Evolutionary conservation across 2,329 filamentous ascomycete species (phyloP).

Genomic region (Ascochyta rabiei): DNA sequence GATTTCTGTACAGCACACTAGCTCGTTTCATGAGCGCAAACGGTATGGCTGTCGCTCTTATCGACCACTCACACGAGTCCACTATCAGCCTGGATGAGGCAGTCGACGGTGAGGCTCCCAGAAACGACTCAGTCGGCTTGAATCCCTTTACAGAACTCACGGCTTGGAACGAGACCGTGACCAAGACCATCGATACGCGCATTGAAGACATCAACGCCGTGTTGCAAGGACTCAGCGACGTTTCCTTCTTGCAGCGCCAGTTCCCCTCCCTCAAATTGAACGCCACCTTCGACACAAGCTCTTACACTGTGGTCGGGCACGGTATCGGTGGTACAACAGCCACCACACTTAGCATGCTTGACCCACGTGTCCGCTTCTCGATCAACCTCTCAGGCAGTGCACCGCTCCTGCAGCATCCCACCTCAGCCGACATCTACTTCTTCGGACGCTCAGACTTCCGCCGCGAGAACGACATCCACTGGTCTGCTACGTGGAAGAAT

Average conservation of each 20-base stretch:
- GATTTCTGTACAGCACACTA: slow-evolving; percentile 53
- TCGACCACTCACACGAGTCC: slow-evolving; percentile 59
- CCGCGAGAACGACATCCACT: slow-evolving; percentile 94
- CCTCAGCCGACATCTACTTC: slow-evolving; percentile 27
- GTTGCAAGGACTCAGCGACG: slow-evolving; percentile 17
- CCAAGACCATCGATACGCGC: slow-evolving; percentile 21
- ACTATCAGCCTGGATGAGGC: slow-evolving; percentile 54
- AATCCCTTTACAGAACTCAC: slow-evolving; percentile 22
- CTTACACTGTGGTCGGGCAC: slow-evolving; percentile 31
- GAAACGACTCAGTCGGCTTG: slow-evolving; percentile 24
- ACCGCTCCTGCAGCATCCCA: slow-evolving; percentile 13
- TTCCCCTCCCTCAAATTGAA: slow-evolving; percentile 24
- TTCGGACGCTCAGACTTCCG: slow-evolving; percentile 72
- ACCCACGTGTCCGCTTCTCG: slow-evolving; percentile 19
- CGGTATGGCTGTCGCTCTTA: slow-evolving; percentile 54
- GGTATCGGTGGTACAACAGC: slow-evolving; percentile 38
- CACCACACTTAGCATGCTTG: slow-evolving; percentile 18
- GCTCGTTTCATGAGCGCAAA: slow-evolving; percentile 55
- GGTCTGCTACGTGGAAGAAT: slow-evolving; percentile 65
- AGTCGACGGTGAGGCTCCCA: slow-evolving; percentile 32
- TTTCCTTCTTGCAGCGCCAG: slow-evolving; percentile 2
- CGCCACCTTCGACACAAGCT: slow-evolving; percentile 6
- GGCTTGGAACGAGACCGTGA: slow-evolving; percentile 23
- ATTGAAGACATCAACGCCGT: slow-evolving; percentile 27
- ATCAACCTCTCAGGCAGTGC: slow-evolving; percentile 36